Percentiles rank a stretch among this genome's conserved stretches.
These are phyloP conservation scores for Aspergillus unguis DNA, from an alignment of 2,329 filamentous ascomycete species.

Conservation along the genomic window DNA sequence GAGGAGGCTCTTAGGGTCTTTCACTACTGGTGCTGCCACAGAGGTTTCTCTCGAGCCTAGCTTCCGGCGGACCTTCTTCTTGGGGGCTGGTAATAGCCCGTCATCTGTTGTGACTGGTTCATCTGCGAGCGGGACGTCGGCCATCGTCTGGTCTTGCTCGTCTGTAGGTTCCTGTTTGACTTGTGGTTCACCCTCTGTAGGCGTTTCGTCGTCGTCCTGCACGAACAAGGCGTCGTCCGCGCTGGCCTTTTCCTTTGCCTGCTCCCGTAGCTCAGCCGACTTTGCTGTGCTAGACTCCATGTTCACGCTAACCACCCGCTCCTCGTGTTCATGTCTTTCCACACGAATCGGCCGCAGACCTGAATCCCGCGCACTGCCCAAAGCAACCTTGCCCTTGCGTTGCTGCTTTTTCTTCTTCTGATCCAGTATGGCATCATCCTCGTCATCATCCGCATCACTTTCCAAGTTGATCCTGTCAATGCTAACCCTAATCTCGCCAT, in stretches of 20 bases:
- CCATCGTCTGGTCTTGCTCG: constrained; percentile 42
- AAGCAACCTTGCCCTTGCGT: constrained; percentile 18
- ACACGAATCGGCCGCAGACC: constrained; percentile 54
- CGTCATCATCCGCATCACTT: constrained; percentile 50
- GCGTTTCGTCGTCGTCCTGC: constrained; percentile 17
- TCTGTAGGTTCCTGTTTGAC: constrained; percentile 57
- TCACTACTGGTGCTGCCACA: constrained; percentile 15
- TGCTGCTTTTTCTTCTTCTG: constrained; percentile 35
- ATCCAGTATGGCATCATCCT: constrained; percentile 21
- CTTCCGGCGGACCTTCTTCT: constrained; percentile 34
- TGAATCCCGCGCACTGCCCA: constrained; percentile 13
- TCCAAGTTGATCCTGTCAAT: constrained; percentile 58
- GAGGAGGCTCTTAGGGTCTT: constrained; percentile 35
- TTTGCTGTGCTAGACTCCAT: constrained; percentile 50
- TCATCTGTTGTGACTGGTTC: constrained; percentile 29
- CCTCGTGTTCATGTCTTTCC: constrained; percentile 54
- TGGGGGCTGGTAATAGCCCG: constrained; percentile 33
- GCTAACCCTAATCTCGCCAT: constrained; percentile 47
- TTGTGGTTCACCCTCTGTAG: constrained; percentile 24
- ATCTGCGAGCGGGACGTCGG: constrained; percentile 29
- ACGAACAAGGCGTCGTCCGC: constrained; percentile 23
- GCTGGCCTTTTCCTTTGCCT: constrained; percentile 32
- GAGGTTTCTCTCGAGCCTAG: constrained; percentile 23
- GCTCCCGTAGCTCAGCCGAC: constrained; percentile 40
- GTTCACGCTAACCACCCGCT: constrained; percentile 53